phyloP scores from a whole-genome alignment of 371 early-diverging fungal genomes.

The Mortierella sp. region DNA sequence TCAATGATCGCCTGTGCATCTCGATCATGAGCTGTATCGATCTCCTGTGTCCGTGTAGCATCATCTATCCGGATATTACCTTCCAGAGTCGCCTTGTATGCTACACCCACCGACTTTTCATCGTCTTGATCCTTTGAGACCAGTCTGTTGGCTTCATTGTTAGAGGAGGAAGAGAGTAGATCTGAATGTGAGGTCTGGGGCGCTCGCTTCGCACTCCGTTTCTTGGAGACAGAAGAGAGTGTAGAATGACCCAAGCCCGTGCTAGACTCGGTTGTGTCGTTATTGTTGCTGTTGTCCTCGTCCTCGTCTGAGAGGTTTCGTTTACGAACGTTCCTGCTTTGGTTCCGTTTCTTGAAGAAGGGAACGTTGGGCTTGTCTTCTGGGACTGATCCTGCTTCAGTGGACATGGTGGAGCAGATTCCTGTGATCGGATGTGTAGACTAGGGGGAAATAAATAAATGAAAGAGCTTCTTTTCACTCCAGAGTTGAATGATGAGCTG shows the following conservation, averaged over 20 bases:
- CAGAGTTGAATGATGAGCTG: too few species aligned
- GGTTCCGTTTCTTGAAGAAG: constrained; percentile 68
- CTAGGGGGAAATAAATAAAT: too few species aligned
- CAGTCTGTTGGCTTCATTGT: constrained; percentile 47
- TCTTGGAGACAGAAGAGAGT: constrained; percentile 48
- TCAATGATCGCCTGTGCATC: constrained; percentile 53
- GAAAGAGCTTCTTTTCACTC: too few species aligned
- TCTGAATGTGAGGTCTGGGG: constrained; percentile 57
- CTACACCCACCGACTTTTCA: constrained; percentile 56
- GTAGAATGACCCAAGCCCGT: constrained; percentile 13
- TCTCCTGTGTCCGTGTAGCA: constrained; percentile 59
- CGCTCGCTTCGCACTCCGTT: constrained; percentile 57
- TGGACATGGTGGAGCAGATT: neutral
- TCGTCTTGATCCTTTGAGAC: constrained; percentile 53
- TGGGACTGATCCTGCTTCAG: too few species aligned
- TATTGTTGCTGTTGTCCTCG: constrained; percentile 33
- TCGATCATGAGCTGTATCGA: constrained; percentile 37
- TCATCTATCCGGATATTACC: constrained; percentile 59
- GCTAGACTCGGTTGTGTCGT: constrained; percentile 55
- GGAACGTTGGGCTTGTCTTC: constrained; percentile 50
- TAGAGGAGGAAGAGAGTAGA: constrained; percentile 51
- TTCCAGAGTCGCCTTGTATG: constrained; percentile 66
- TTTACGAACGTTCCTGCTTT: constrained; percentile 66
- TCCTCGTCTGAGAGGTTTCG: constrained; percentile 60
- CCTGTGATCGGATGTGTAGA: too few species aligned